Percentiles rank a stretch among this genome's conserved stretches.
phyloP scores from a whole-genome alignment of 306 rosid species.

The Mimosa bimucronata region DNA sequence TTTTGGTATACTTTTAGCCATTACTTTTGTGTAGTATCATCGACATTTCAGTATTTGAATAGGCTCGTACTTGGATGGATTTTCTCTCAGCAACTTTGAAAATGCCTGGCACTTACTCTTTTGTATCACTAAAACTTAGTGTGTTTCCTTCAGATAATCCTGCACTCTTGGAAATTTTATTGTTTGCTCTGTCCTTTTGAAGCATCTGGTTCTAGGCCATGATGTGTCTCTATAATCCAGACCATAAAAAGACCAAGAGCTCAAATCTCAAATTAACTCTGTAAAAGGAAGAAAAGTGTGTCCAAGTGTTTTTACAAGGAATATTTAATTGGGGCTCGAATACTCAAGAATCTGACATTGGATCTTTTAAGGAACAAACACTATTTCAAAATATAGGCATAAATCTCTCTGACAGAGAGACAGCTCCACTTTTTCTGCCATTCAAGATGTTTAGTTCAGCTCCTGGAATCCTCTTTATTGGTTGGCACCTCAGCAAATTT shows the following conservation, averaged over 20 bases:
- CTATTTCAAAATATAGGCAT: not conserved
- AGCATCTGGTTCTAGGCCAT: not conserved
- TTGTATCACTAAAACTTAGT: too few relatives aligned
- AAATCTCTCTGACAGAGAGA: not conserved
- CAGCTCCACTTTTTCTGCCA: conserved; percentile 29
- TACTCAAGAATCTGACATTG: not conserved
- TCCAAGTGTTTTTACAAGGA: not conserved
- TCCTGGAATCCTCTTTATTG: conserved; percentile 33
- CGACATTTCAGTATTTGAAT: not conserved
- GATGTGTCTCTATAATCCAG: not conserved
- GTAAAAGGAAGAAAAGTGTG: not conserved
- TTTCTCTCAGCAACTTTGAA: too few relatives aligned
- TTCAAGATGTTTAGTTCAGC: conserved; percentile 56
- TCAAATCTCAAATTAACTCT: not conserved
- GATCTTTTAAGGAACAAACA: not conserved
- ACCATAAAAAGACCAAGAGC: not conserved
- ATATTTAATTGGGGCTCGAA: not conserved
- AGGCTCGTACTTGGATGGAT: too few relatives aligned
- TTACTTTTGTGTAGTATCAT: not conserved
- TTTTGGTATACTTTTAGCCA: not conserved
- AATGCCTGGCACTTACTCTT: too few relatives aligned
- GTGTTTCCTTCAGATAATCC: not conserved
- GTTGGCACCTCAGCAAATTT: conserved; percentile 28
- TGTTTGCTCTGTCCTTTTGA: not conserved
- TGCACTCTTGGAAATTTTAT: not conserved